Base-by-base conservation (phyloP, 345 rosid genomes). In the Citrus mangshanensis region DNA sequence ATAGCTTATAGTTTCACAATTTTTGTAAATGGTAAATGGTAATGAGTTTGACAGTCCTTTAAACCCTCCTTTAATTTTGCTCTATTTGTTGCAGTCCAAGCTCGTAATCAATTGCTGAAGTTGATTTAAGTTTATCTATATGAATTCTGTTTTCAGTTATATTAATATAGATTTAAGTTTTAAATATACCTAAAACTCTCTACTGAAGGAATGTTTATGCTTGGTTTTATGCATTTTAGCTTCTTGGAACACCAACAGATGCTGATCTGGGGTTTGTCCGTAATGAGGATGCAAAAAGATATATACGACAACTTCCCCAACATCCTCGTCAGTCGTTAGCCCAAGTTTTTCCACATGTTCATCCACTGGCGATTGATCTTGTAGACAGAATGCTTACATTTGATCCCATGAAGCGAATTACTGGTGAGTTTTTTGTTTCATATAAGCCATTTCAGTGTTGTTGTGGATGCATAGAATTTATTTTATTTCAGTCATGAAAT, bases 231-330 rank as follows among this genome's bases (percentile, higher is more conserved):
- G 70, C 16, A 76, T 84, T 85, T 75, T 82, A 96, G 99, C 93
- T 97, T 81, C 97, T 97, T 61, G 98, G 99, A 68, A 93, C 97
- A 35, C 99, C 98, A 2, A 88, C 88, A 7, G 98, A 93, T 74
- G 70, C 99, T 46, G 98, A 97, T 86, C 98, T 94, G 34, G 95
- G 88, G n/a, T 97, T 92, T 85, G 86, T 95, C 28, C 85, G 85
- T 55, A 94, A 87, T 77, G 99, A 97, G 87, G 98, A 92, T 27
- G 97, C 97, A 0, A 94, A 83, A 81, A 90, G 93, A 85, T 97
- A 94, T 85, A 89, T 97, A 68, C 79, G 87, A 56, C 98, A 97
- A 80, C 94, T 93, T 54, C 88, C 89, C 18, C 82, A 49, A 24
- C 85, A 78, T 85, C 98, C 98, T 55, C 96, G 94, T 42, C 98